phyloP scores from a whole-genome alignment of 495 filamentous ascomycete genomes.

The Neurospora sp. region DNA sequence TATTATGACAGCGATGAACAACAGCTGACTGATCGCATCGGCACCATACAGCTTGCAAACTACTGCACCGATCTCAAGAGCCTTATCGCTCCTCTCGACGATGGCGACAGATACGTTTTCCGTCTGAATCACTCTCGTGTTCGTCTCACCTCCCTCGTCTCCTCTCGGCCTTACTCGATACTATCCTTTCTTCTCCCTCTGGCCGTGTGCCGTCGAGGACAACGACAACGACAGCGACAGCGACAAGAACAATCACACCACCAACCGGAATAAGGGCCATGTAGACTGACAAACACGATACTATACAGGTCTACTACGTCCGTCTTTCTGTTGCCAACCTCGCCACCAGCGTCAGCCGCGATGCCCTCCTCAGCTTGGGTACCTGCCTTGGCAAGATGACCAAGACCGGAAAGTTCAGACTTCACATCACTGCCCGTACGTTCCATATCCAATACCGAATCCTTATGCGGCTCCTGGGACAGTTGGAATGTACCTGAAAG shows the following conservation, averaged over 20 bases:
- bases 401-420: conserved; percentile 81
- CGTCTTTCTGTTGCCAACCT: conserved; percentile 79
- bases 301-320: conserved; percentile 73
- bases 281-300: not conserved
- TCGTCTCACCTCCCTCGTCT: conserved; percentile 7
- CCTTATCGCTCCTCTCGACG: conserved; percentile 64
- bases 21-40: not conserved
- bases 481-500: not conserved
- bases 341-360: conserved; percentile 71
- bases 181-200: not conserved
- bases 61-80: conserved; percentile 47
- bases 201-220: conserved; percentile 3
- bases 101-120: conserved; percentile 73
- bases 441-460: not conserved
- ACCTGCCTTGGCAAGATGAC: conserved; percentile 82
- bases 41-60: conserved; percentile 16
- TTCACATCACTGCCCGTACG: conserved; percentile 62
- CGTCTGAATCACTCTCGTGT: conserved; percentile 52
- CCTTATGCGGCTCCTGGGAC: not conserved
- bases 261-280: not conserved
- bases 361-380: conserved; percentile 72
- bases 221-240: not conserved
- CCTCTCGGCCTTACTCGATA: not conserved
- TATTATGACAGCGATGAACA: not conserved
- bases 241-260: not conserved